Percentiles rank a stretch among this genome's conserved stretches.
phyloP scores from a whole-genome alignment of 2,329 filamentous ascomycete species.

The Mollisia scopiformis region DNA sequence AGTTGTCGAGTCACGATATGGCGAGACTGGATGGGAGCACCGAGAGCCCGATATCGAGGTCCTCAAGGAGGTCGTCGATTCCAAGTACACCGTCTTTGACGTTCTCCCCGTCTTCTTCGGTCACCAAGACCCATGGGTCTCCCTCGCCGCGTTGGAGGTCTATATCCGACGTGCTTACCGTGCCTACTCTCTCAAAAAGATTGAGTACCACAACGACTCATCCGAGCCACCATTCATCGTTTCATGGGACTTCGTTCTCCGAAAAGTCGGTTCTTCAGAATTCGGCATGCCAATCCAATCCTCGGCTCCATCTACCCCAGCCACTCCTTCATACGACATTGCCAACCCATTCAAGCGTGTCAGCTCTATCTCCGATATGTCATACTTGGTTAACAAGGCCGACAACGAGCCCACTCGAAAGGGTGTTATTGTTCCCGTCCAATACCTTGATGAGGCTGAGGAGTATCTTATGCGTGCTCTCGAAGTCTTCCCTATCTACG shows the following conservation, averaged over 20 bases:
- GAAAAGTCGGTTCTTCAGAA: conserved; percentile 90
- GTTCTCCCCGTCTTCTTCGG: conserved; percentile 94
- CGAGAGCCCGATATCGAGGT: conserved; percentile 87
- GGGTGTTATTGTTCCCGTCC: conserved; percentile 92
- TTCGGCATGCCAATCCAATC: conserved; percentile 82
- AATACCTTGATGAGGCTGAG: conserved; percentile 92
- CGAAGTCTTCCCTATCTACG: conserved; percentile 72
- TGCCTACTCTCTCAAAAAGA: conserved; percentile 87
- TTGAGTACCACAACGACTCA: conserved; percentile 80
- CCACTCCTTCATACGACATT: conserved; percentile 66
- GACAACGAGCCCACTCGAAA: conserved; percentile 81
- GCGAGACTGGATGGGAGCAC: conserved; percentile 96
- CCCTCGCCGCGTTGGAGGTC: conserved; percentile 89
- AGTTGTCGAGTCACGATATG: conserved; percentile 95
- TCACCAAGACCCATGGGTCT: conserved; percentile 92
- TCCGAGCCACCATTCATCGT: conserved; percentile 77
- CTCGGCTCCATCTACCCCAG: conserved; percentile 81
- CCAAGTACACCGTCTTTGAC: conserved; percentile 97
- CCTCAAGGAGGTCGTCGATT: conserved; percentile 97
- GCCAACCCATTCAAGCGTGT: conserved; percentile 76
- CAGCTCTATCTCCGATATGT: conserved; percentile 95
- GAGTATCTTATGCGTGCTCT: conserved; percentile 83
- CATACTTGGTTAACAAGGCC: conserved; percentile 76
- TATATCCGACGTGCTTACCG: conserved; percentile 97
- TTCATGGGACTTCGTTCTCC: conserved; percentile 94